Percentiles rank a stretch among this genome's conserved stretches.
Conservation (phyloP, 1,139 yeast species). For the Diutina ranongensis region DNA sequence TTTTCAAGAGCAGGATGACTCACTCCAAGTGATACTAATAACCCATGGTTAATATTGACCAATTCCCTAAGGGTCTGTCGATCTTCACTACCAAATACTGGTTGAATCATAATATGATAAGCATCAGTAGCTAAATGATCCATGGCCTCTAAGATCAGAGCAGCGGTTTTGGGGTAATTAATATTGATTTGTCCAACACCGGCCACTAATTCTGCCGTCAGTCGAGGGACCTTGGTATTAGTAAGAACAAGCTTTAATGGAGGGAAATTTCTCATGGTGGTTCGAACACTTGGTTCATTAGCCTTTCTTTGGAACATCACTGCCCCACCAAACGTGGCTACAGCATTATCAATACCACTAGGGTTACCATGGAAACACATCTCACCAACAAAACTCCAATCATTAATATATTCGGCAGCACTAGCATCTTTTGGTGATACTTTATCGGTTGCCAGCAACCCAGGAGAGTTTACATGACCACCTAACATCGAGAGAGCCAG, state of each 20-base stretch:
- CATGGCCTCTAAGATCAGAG: constrained; percentile 59
- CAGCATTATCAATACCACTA: constrained; percentile 93
- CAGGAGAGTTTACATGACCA: constrained; percentile 27
- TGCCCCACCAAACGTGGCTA: constrained; percentile 94
- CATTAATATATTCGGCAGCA: constrained; percentile 55
- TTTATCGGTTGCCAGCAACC: constrained; percentile 17
- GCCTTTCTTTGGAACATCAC: constrained; percentile 70
- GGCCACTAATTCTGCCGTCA: constrained; percentile 76
- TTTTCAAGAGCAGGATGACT: constrained; percentile 82
- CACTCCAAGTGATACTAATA: constrained; percentile 78
- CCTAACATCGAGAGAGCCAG: constrained; percentile 62
- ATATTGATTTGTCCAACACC: constrained; percentile 51
- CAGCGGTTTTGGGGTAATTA: constrained; percentile 42
- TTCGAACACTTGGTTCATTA: constrained; percentile 49
- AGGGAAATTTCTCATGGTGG: constrained; percentile 65
- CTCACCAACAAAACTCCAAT: constrained; percentile 90
- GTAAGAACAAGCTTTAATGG: constrained; percentile 64
- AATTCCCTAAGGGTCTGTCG: constrained; percentile 41
- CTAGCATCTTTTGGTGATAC: constrained; percentile 18
- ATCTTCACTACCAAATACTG: constrained; percentile 31
- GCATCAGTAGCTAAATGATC: constrained; percentile 61
- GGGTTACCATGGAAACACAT: constrained; percentile 96
- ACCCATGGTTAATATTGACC: constrained; percentile 80
- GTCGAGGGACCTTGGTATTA: constrained; percentile 76
- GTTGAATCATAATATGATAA: constrained; percentile 39